phyloP scores from a whole-genome alignment of 306 rosid genomes.

The Hippophae tibetana region DNA sequence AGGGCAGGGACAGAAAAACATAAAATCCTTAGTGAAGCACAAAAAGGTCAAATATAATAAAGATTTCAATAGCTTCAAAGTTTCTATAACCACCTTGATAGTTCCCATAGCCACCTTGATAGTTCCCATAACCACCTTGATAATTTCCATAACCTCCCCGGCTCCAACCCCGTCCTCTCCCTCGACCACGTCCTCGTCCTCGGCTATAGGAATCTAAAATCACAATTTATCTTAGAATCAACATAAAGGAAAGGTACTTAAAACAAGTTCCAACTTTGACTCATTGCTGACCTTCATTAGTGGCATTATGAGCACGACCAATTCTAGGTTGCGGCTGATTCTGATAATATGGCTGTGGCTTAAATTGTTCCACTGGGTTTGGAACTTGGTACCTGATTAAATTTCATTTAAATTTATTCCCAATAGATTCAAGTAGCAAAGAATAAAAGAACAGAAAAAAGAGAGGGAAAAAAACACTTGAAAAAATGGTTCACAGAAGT shows the following conservation, averaged over 20 bases:
- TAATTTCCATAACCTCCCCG: constrained; percentile 43
- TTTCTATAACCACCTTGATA: constrained; percentile 29
- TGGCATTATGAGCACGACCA: constrained; percentile 56
- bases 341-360: constrained; percentile 57
- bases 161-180: constrained; percentile 78
- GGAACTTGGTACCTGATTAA: constrained; percentile 73
- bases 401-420: constrained; percentile 4
- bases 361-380: constrained; percentile 43
- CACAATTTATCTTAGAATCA: constrained; percentile 12
- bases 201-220: constrained; percentile 64
- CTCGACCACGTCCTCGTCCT: constrained; percentile 84
- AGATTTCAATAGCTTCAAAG: constrained; percentile 28
- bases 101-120: background rate
- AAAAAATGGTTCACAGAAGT: background rate
- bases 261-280: background rate
- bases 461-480: constrained; percentile 9
- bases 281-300: constrained; percentile 50
- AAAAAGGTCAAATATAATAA: background rate
- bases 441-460: background rate
- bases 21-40: background rate
- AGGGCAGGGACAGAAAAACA: background rate
- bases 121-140: no score
- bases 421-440: background rate
- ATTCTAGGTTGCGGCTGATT: constrained; percentile 62
- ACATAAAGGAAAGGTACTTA: background rate